Conservation (phyloP, 345 rosid species). For the Cochlearia excelsa region DNA sequence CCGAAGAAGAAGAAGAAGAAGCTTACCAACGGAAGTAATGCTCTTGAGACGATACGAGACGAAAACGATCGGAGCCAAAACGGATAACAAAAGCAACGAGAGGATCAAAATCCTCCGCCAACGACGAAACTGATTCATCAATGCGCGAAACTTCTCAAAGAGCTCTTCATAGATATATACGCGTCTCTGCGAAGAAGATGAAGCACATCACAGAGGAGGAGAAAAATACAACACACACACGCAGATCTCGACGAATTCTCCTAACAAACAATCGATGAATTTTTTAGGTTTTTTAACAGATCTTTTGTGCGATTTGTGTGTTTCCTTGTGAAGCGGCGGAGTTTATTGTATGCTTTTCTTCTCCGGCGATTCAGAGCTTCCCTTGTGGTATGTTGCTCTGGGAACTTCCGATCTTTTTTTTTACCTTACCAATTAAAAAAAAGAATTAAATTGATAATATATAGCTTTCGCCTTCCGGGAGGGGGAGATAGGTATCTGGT, state of each 20-base stretch:
- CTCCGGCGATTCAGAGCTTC: too few relatives aligned
- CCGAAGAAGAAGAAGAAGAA: slow-evolving; percentile 1
- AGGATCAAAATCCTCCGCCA: slow-evolving; percentile 87
- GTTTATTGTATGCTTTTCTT: too few relatives aligned
- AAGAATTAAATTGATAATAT: too few relatives aligned
- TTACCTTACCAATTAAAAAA: too few relatives aligned
- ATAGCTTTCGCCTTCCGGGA: too few relatives aligned
- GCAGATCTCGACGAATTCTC: slow-evolving; percentile 36
- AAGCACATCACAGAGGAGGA: slow-evolving; percentile 28
- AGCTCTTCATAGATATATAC: slow-evolving; percentile 19
- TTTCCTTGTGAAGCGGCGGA: too few relatives aligned
- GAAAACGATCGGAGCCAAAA: slow-evolving; percentile 68
- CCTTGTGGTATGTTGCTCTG: too few relatives aligned
- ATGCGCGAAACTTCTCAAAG: slow-evolving; percentile 33
- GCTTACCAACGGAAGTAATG: slow-evolving; percentile 55
- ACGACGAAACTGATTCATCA: slow-evolving; percentile 69
- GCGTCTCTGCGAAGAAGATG: slow-evolving; percentile 39
- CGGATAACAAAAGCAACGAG: slow-evolving; percentile 63
- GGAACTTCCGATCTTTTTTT: too few relatives aligned
- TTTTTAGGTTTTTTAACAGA: too few relatives aligned
- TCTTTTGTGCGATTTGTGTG: too few relatives aligned
- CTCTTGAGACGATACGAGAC: slow-evolving; percentile 51
- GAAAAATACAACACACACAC: not conserved
- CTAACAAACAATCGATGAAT: slow-evolving; percentile 28
- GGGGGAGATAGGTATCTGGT: too few relatives aligned